Evolutionary conservation across 768 basidiomycete species (phyloP).

Genomic region (Lenzites betulinus): DNA sequence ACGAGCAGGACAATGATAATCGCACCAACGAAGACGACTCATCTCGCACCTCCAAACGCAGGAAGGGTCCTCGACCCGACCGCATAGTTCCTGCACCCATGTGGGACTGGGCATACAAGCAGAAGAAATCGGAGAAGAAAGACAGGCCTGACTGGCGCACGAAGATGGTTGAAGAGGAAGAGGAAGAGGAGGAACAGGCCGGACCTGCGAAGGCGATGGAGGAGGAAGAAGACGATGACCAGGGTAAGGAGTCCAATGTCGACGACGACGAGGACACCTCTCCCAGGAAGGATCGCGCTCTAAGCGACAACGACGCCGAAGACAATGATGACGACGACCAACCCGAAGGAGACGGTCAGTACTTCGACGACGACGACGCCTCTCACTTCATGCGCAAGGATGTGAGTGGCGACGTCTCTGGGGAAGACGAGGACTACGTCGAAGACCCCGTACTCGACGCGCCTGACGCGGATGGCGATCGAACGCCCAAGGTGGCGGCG

Average conservation of each 20-base stretch:
- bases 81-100: conserved; percentile 77
- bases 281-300: conserved; percentile 20
- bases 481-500: conserved; percentile 21
- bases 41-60: conserved; percentile 15
- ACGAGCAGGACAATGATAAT: conserved; percentile 61
- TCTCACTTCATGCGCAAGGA: conserved; percentile 19
- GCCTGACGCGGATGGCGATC: conserved; percentile 21
- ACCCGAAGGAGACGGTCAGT: conserved; percentile 31
- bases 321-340: conserved; percentile 22
- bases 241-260: conserved; percentile 36
- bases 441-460: conserved; percentile 31
- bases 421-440: conserved; percentile 36
- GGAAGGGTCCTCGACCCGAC: conserved; percentile 40
- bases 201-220: conserved; percentile 58
- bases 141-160: conserved; percentile 36
- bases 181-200: conserved; percentile 49
- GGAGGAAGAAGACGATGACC: conserved; percentile 59
- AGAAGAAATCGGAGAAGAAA: conserved; percentile 32
- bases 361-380: conserved; percentile 20
- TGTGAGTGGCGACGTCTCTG: conserved; percentile 25
- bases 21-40: conserved; percentile 30
- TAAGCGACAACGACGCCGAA: conserved; percentile 22
- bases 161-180: conserved; percentile 43
- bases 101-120: conserved; percentile 83
- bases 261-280: conserved; percentile 12